Evolutionary conservation across 305 asterid species (phyloP).

Genomic region (Euphrasia arctica): DNA sequence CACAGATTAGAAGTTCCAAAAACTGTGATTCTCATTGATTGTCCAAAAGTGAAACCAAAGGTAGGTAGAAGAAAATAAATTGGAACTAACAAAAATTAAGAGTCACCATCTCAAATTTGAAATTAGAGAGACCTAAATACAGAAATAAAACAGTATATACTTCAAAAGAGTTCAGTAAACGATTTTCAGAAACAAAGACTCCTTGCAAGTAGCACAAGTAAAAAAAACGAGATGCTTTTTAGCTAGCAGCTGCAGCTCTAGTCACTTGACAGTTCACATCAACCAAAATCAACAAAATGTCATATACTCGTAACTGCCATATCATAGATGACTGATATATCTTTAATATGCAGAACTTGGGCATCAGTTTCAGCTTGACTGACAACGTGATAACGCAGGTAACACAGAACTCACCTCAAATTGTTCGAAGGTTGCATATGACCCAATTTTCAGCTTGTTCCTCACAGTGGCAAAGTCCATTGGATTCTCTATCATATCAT

Average conservation of each 20-base stretch:
- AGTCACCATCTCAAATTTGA: not conserved
- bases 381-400: not conserved
- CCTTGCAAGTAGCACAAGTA: slow-evolving; percentile 5
- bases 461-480: slow-evolving; percentile 98
- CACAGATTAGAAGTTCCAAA: not conserved
- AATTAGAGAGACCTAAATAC: slow-evolving; percentile 8
- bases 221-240: not conserved
- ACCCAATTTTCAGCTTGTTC: slow-evolving; percentile 75
- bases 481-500: slow-evolving; percentile 83
- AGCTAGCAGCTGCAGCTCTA: not conserved
- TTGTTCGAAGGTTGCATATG: slow-evolving; percentile 70
- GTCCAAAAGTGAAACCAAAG: too few species aligned
- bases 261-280: slow-evolving; percentile 8
- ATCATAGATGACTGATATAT: not conserved
- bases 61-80: too few species aligned
- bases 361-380: slow-evolving; percentile 2
- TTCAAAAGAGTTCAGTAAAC: slow-evolving; percentile 4
- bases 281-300: slow-evolving; percentile 11
- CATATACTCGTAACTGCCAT: not conserved
- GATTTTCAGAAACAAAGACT: slow-evolving; percentile 11
- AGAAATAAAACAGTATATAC: slow-evolving; percentile 2
- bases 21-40: too few species aligned
- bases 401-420: slow-evolving; percentile 62
- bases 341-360: not conserved
- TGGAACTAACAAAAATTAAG: too few species aligned